Percentiles rank a stretch among this genome's conserved stretches.
Evolutionary conservation across 257 asterid genomes (phyloP).

Genomic region (Solanum piurae): DNA sequence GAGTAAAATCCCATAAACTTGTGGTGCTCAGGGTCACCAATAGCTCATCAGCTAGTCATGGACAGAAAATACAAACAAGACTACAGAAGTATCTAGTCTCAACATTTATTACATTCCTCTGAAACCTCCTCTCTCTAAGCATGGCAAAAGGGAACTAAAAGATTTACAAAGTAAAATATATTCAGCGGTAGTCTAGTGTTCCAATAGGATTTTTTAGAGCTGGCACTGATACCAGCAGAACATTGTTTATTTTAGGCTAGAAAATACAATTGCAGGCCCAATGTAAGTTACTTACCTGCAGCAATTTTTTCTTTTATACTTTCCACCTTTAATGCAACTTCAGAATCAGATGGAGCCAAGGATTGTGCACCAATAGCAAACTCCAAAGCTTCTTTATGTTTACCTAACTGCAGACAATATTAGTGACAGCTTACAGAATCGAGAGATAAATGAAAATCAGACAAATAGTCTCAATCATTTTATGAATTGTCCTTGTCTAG

Average conservation of each 20-base stretch:
- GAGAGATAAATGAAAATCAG: neutral
- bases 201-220: neutral
- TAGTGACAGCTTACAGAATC: neutral
- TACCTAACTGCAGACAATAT: slow-evolving; percentile 47
- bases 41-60: neutral
- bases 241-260: neutral
- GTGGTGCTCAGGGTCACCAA: neutral
- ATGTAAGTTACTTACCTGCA: slow-evolving; percentile 46
- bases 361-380: slow-evolving; percentile 71
- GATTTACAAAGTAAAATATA: neutral
- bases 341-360: slow-evolving; percentile 54
- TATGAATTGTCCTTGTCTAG: neutral
- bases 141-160: neutral
- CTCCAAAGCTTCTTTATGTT: slow-evolving; percentile 75
- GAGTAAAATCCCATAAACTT: neutral
- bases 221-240: neutral
- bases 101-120: neutral
- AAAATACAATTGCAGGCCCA: neutral
- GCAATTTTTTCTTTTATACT: slow-evolving; percentile 44
- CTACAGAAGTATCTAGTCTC: neutral
- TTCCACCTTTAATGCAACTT: slow-evolving; percentile 54
- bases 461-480: neutral
- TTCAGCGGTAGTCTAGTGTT: neutral
- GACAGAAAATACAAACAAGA: neutral
- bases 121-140: neutral